Base-by-base conservation (phyloP, 768 basidiomycete species). In the Macrocybe gigantea region DNA sequence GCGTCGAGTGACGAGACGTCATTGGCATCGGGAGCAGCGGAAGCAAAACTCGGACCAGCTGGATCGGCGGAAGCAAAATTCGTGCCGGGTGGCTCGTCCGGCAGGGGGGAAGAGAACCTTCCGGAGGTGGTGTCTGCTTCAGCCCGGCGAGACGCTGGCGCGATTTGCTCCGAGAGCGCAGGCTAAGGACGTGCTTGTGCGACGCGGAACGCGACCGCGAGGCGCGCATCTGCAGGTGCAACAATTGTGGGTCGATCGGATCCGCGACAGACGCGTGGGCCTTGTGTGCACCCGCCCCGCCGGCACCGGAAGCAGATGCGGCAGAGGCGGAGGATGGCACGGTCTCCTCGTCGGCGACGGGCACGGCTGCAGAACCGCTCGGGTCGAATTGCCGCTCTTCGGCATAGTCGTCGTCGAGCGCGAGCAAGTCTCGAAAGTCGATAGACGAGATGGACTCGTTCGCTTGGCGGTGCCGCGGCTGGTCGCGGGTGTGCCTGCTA, bases 171-270 rank as follows among this genome's bases (percentile, higher is more conserved):
- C 47, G 31, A 58, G 40, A 15, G 45, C 56, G 53, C 22, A 22
- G 22, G 22, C 22, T 22, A 6, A 57, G 50, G 31, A 44, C 49
- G 40, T 55, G 55, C 32, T 58, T 58, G 41, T 66, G 53, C 7
- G 56, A 58, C 14, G 56, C 56, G 39, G 60, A 64, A n/a, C 59
- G 48, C 13, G 61, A 60, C 8, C 60, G 51, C 9, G 50, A 22
- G 1, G 57, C 49, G 14, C 59, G 53, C 15, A 57, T 54, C 12
- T 53, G 54, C 15, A 53, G 45, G 22, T 60, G 61, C 22, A 22
- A 22, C 4, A 22, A 22, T 22, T 22, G 22, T n/a, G 65, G 65
- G 47, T 67, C 65, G 15, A 67, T 62, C 7, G 61, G 64, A 44
- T 67, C 64, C 2, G 62, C 62, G n/a, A 62, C 33, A 33, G 63